These are phyloP conservation scores for Entophlyctis luteolus DNA, from an alignment of 192 early-diverging fungal genomes.

Conservation along the genomic window DNA sequence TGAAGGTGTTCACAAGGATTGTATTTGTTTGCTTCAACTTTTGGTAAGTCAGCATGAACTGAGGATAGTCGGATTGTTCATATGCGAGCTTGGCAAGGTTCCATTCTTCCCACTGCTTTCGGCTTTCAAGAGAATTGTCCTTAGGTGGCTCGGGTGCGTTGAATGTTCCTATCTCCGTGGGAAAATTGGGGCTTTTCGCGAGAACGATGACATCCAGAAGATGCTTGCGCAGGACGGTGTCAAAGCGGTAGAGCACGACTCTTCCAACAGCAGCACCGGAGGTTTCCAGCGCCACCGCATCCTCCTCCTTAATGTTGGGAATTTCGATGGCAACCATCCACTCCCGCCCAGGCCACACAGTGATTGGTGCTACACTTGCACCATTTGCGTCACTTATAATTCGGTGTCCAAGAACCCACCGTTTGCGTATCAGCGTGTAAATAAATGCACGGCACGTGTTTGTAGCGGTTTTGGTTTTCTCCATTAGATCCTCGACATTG, in stretches of 20 bases:
- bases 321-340: constrained; percentile 46
- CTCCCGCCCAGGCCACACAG: constrained; percentile 48
- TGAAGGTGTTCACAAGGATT: constrained; percentile 28
- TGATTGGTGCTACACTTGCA: constrained; percentile 18
- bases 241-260: constrained; percentile 51
- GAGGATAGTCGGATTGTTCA: constrained; percentile 42
- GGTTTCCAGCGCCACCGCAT: constrained; percentile 18
- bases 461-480: constrained; percentile 40
- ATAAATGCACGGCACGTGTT: constrained; percentile 47
- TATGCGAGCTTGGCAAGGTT: constrained; percentile 31
- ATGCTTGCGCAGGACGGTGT: constrained; percentile 37
- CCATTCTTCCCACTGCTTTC: constrained; percentile 50
- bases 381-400: constrained; percentile 18
- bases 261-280: constrained; percentile 23
- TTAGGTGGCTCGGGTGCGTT: constrained; percentile 37
- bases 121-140: constrained; percentile 39
- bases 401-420: constrained; percentile 41
- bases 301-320: constrained; percentile 27
- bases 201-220: constrained; percentile 41
- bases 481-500: constrained; percentile 45
- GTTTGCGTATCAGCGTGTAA: constrained; percentile 47
- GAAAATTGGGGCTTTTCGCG: constrained; percentile 39
- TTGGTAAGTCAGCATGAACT: constrained; percentile 41
- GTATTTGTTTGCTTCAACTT: constrained; percentile 40
- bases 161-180: constrained; percentile 31